Evolutionary conservation across 2,329 filamentous ascomycete genomes (phyloP), one percentile per base, ranked within the genome.

Genomic region (Lizonia empirigonia): DNA sequence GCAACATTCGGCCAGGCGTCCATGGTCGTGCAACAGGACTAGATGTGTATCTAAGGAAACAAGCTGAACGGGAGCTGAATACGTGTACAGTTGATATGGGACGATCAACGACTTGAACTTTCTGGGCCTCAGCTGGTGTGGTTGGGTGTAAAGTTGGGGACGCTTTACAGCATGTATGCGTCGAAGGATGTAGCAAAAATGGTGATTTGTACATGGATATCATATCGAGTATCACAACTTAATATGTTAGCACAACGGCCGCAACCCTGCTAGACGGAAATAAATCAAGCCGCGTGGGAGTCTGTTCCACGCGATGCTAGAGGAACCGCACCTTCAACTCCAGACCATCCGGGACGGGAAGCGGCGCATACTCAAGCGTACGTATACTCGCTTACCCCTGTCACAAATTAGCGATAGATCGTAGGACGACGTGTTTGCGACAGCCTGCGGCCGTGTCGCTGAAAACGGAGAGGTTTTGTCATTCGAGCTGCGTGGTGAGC

Each of bases 1-100:
- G 55, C 39, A 20, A 63, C 61, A 26, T 71, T 72, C 5, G 68
- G 68, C 68, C 68, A 71, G 15, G 56, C 50, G 27, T 53, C 57
- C 42, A 61, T 64, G 16, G 47, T 63, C 19, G 50, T 37, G 27
- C 45, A 34, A 24, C 54, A n/a, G 7, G 12, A 6, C 7, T 37
- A 5, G 16, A 37, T 23, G 19, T 13, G 19, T 22, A 19, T 20
- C 10, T 23, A 23, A 29, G 5, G 15, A 16, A n/a, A n/a, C n/a
- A n/a, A n/a, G n/a, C n/a, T n/a, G n/a, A n/a, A n/a, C n/a, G n/a
- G n/a, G n/a, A n/a, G n/a, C n/a, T n/a, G n/a, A n/a, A n/a, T n/a
- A n/a, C n/a, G n/a, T 37, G 19, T 30, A 18, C 7, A 24, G 5
- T 8, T 4, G 10, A 13, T 18, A 4, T 12, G 12, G 8, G 15